Evolutionary conservation across 164 flowering plant species (phyloP).

Genomic region (Nymphaea thermarum): DNA sequence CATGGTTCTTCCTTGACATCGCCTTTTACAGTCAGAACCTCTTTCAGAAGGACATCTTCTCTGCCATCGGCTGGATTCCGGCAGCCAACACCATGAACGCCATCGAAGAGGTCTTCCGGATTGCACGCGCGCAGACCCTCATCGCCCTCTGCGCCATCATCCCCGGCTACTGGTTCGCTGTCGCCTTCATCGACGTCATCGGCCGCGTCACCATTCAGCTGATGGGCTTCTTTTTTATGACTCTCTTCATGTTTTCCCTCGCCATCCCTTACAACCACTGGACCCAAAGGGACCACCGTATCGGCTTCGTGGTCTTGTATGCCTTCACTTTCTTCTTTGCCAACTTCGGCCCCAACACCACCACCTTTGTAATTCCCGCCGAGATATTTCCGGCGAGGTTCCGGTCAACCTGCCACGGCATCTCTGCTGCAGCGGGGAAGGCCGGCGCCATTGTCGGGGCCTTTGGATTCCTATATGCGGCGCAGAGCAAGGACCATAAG

Average conservation of each 20-base stretch:
- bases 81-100: constrained; percentile 8
- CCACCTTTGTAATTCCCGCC: constrained; percentile 13
- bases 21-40: constrained; percentile 14
- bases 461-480: constrained; percentile 13
- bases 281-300: constrained; percentile 2
- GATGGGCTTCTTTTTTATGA: constrained; percentile 13
- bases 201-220: constrained; percentile 10
- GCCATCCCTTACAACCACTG: constrained; percentile 11
- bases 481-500: constrained; percentile 5
- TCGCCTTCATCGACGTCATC: constrained; percentile 7
- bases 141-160: constrained; percentile 14
- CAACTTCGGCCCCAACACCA: constrained; percentile 13
- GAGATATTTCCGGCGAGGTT: constrained; percentile 12
- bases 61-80: constrained; percentile 10
- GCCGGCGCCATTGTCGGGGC: constrained; percentile 11
- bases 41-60: constrained; percentile 15
- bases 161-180: constrained; percentile 15
- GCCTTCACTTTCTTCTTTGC: constrained; percentile 13
- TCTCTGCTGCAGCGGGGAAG: constrained; percentile 11
- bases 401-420: constrained; percentile 11
- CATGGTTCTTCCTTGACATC: constrained; percentile 13
- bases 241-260: constrained; percentile 10
- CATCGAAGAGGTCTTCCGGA: constrained; percentile 7
- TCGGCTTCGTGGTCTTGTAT: constrained; percentile 8
- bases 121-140: constrained; percentile 13